These are phyloP conservation scores for Lupinus albus DNA, from an alignment of 306 rosid genomes.

Conservation along the genomic window DNA sequence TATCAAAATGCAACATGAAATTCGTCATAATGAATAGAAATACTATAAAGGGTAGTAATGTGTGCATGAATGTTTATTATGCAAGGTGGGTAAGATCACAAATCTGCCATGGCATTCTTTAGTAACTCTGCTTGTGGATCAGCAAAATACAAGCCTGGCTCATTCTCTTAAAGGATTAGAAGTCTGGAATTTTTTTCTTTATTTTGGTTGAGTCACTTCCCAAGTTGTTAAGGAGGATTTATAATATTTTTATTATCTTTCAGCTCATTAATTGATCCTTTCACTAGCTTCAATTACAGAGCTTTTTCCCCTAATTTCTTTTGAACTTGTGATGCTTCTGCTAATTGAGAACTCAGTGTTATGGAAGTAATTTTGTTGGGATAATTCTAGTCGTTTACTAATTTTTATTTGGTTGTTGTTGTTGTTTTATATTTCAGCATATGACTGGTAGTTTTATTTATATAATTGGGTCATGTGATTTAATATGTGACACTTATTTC, in stretches of 20 bases:
- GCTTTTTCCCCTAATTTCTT: constrained; percentile 8
- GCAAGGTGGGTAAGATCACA: constrained; percentile 10
- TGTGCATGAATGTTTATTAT: neutral
- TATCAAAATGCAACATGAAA: constrained; percentile 25
- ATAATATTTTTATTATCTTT: constrained; percentile 2
- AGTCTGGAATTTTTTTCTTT: constrained; percentile 12
- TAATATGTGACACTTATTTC: constrained; percentile 27
- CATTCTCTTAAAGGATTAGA: constrained; percentile 11
- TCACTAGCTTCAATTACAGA: constrained; percentile 16
- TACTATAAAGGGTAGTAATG: constrained; percentile 2
- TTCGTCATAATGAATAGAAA: constrained; percentile 4
- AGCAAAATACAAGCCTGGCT: constrained; percentile 9
- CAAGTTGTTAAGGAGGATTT: constrained; percentile 20
- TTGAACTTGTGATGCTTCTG: constrained; percentile 8
- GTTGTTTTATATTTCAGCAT: neutral
- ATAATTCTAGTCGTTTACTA: constrained; percentile 16
- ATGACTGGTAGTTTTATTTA: constrained; percentile 8
- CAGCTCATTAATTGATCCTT: too few relatives aligned
- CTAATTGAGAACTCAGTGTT: constrained; percentile 22
- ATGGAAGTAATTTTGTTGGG: neutral
- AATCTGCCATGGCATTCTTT: constrained; percentile 14
- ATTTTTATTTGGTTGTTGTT: constrained; percentile 6
- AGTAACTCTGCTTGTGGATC: constrained; percentile 15
- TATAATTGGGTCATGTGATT: constrained; percentile 10
- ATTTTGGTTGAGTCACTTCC: constrained; percentile 22